A percentile compares a stretch with the other conserved stretches of the same genome.
Conservation (phyloP, 2,329 filamentous ascomycete genomes). For the Aureobasidium uvarum region DNA sequence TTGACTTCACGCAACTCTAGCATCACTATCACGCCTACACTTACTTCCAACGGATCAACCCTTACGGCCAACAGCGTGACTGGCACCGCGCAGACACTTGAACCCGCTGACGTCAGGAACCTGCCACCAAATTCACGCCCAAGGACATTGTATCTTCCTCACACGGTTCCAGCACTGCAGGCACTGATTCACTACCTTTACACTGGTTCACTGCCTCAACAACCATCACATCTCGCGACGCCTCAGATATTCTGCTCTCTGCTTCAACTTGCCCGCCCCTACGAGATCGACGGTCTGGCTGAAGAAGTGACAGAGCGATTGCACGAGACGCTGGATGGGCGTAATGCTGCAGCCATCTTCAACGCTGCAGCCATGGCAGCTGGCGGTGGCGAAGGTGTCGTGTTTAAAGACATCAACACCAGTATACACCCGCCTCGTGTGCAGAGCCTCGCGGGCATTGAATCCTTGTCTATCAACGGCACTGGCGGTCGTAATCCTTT, state of each 20-base stretch:
- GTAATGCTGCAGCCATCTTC: slow-evolving; percentile 95
- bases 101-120: slow-evolving; percentile 54
- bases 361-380: slow-evolving; percentile 98
- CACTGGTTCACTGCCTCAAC: slow-evolving; percentile 79
- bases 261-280: slow-evolving; percentile 87
- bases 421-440: slow-evolving; percentile 42
- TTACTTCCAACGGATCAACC: slow-evolving; percentile 48
- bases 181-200: slow-evolving; percentile 91
- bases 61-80: slow-evolving; percentile 46
- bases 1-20: slow-evolving; percentile 69
- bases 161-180: slow-evolving; percentile 85
- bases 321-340: slow-evolving; percentile 82
- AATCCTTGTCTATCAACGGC: slow-evolving; percentile 33
- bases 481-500: slow-evolving; percentile 39
- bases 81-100: slow-evolving; percentile 24
- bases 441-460: slow-evolving; percentile 50
- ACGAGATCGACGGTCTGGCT: slow-evolving; percentile 86
- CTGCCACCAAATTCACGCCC: slow-evolving; percentile 65
- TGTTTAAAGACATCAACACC: slow-evolving; percentile 50
- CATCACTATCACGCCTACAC: slow-evolving; percentile 75
- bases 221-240: slow-evolving; percentile 75
- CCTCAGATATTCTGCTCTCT: slow-evolving; percentile 95
- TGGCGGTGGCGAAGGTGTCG: slow-evolving; percentile 81
- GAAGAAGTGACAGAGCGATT: slow-evolving; percentile 91
- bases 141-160: slow-evolving; percentile 85